Base-by-base conservation (phyloP, 2,329 filamentous ascomycete genomes). In the Fusarium sambucinum region DNA sequence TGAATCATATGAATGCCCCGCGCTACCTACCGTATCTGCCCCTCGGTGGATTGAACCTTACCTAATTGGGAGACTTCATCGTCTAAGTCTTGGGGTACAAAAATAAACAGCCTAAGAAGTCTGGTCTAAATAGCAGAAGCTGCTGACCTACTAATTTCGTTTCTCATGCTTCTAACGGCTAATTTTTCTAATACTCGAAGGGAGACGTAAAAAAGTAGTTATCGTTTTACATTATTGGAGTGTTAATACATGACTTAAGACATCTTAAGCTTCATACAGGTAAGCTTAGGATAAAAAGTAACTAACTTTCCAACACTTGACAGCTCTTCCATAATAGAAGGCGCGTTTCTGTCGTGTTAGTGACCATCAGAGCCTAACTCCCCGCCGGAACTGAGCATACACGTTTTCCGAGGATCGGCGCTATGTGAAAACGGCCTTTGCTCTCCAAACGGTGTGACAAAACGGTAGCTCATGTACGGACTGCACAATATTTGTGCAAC, bases 401-500 rank as follows among this genome's bases (percentile, higher is more conserved):
- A 45, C 44, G 59, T 44, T 60, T 60, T 52, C 58, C 51, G 56
- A 38, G 37, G 21, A 27, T 35, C 32, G 48, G 37, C 19, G 12
- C 11, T 25, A 21, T 12, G 6, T 25, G 6, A 50, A 37, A 50
- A 50, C 46, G 32, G 27, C 17, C 27, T 32, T 32, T 12, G 3
- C 5, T n/a, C 3, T 35, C n/a, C 4, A 52, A 52, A 52, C 50
- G 50, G n/a, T n/a, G 37, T 32, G 21, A 9, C 14, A 5, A 4
- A 46, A 46, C 46, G 21, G 40, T 46, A 10, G 38, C 4, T 9
- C 38, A 13, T 1, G 1, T 9, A 9, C 5, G 19, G 10, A 3
- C 13, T 58, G 38, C 55, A 58, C 35, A 54, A n/a, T n/a, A 38
- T 13, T 50, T 57, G 14, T 60, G 57, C 32, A 57, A n/a, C n/a